phyloP scores from a whole-genome alignment of 2,329 filamentous ascomycete genomes.

The Cryphonectria carpinicola region DNA sequence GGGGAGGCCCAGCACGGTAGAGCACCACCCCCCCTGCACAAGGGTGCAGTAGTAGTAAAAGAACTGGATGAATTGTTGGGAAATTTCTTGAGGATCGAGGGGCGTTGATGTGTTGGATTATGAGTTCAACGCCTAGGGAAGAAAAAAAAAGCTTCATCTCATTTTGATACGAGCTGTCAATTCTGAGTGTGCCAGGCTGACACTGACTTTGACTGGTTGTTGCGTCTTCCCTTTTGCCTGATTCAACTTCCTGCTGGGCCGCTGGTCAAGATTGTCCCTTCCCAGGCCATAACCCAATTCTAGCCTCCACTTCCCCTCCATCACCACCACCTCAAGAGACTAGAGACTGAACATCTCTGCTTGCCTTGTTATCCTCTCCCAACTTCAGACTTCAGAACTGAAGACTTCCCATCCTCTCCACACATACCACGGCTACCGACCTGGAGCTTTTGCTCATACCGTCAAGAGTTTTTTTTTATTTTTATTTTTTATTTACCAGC shows the following conservation, averaged over 20 bases:
- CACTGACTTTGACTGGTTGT: neutral
- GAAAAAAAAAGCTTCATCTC: slow-evolving; percentile 5
- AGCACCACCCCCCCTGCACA: slow-evolving; percentile 16
- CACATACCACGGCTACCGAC: neutral
- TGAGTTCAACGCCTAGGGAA: slow-evolving; percentile 1
- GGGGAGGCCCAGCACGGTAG: slow-evolving; percentile 5
- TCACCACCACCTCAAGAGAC: neutral
- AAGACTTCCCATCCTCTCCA: neutral
- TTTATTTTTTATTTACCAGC: neutral
- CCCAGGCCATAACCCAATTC: slow-evolving; percentile 4
- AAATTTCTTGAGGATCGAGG: slow-evolving; percentile 6
- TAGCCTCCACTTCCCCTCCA: slow-evolving; percentile 4
- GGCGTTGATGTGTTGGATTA: slow-evolving; percentile 16
- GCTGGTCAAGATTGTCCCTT: slow-evolving; percentile 3
- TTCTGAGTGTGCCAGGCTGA: neutral
- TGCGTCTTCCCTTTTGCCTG: neutral
- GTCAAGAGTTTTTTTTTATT: slow-evolving; percentile 3
- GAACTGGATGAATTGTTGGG: slow-evolving; percentile 28
- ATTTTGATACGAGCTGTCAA: neutral
- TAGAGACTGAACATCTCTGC: neutral
- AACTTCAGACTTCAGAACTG: neutral
- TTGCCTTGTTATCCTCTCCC: neutral
- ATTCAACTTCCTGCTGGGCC: slow-evolving; percentile 4
- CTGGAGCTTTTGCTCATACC: slow-evolving; percentile 17
- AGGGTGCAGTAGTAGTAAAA: slow-evolving; percentile 11